Conservation (phyloP, 345 rosid genomes). For the Cardamine resedifolia region DNA sequence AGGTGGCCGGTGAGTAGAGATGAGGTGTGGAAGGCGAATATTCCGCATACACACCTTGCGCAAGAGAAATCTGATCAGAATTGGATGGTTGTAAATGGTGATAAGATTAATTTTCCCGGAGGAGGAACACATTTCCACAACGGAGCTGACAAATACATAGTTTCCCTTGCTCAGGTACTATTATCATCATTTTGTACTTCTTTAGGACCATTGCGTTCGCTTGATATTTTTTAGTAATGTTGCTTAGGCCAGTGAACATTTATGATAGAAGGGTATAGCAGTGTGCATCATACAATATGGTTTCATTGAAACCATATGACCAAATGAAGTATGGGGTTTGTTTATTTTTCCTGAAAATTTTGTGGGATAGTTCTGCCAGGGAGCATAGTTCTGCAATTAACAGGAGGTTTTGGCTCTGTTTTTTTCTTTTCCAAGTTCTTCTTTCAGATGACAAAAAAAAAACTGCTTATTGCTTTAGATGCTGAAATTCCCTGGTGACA, state of each 20-base stretch:
- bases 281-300: background rate
- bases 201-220: background rate
- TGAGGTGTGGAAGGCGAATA: constrained; percentile 96
- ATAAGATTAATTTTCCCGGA: constrained; percentile 94
- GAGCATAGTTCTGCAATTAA: constrained; percentile 24
- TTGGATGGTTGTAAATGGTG: constrained; percentile 97
- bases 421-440: constrained; percentile 16
- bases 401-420: constrained; percentile 18
- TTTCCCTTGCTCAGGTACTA: constrained; percentile 75
- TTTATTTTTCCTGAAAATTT: background rate
- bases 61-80: constrained; percentile 97
- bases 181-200: background rate
- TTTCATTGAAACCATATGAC: constrained; percentile 2
- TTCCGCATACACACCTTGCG: constrained; percentile 96
- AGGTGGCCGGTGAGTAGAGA: constrained; percentile 96
- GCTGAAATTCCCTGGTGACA: constrained; percentile 91
- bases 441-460: constrained; percentile 34
- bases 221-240: background rate
- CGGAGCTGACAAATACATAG: constrained; percentile 96
- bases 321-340: background rate
- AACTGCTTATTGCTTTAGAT: constrained; percentile 56
- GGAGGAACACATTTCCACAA: constrained; percentile 97
- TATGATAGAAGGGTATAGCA: background rate
- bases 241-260: background rate
- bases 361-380: background rate